A percentile compares a stretch with the other conserved stretches of the same genome.
These are phyloP conservation scores for Hyphopichia homilentoma DNA, from an alignment of 805 yeast species.

Conservation along the genomic window DNA sequence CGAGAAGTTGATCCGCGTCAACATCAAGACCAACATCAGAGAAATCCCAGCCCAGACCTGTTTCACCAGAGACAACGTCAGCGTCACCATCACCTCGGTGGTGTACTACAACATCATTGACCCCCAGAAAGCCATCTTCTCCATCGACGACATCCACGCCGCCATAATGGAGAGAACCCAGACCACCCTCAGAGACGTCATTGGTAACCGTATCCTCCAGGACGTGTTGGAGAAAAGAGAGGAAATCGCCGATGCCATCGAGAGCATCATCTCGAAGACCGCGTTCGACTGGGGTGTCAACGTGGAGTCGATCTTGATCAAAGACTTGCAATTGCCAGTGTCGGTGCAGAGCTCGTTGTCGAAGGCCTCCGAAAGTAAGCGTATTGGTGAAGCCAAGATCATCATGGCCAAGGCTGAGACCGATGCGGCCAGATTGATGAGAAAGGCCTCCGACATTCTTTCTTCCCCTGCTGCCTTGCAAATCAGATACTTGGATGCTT, in stretches of 20 bases:
- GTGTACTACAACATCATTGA: slow-evolving; percentile 63
- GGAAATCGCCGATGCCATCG: slow-evolving; percentile 64
- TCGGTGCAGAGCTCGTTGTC: slow-evolving; percentile 59
- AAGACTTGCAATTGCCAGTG: slow-evolving; percentile 55
- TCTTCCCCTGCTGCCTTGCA: slow-evolving; percentile 77
- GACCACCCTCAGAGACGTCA: slow-evolving; percentile 68
- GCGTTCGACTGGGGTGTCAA: slow-evolving; percentile 70
- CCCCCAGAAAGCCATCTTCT: slow-evolving; percentile 63
- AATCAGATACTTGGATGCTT: slow-evolving; percentile 73
- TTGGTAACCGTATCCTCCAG: slow-evolving; percentile 62
- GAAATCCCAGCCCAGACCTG: slow-evolving; percentile 68
- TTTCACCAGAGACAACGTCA: slow-evolving; percentile 68
- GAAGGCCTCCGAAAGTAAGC: slow-evolving; percentile 71
- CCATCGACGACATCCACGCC: slow-evolving; percentile 48
- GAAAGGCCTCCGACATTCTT: slow-evolving; percentile 73
- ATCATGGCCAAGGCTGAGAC: slow-evolving; percentile 74
- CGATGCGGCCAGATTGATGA: slow-evolving; percentile 70
- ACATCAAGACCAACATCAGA: slow-evolving; percentile 54
- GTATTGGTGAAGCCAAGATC: slow-evolving; percentile 74
- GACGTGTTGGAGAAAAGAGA: slow-evolving; percentile 73
- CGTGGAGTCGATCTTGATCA: slow-evolving; percentile 64
- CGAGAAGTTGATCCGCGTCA: slow-evolving; percentile 49
- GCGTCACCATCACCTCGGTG: slow-evolving; percentile 60
- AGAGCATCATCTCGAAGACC: slow-evolving; percentile 55
- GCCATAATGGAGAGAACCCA: slow-evolving; percentile 67